Percentiles rank a stretch among this genome's conserved stretches.
Evolutionary conservation across 495 filamentous ascomycete species (phyloP).

Genomic region (Penicillium pancosmium): DNA sequence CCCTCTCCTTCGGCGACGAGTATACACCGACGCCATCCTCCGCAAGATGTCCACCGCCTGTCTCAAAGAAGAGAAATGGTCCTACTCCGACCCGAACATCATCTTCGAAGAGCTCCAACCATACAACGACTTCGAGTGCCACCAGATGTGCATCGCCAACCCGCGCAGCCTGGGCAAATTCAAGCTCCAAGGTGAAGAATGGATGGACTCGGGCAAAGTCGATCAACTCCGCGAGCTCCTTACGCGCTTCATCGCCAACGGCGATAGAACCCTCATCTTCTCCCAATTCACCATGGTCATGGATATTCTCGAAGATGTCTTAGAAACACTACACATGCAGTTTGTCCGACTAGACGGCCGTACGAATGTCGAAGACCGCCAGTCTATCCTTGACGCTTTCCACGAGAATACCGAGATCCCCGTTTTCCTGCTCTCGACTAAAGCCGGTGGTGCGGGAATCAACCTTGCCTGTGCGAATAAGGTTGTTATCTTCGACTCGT

Average conservation of each 20-base stretch:
- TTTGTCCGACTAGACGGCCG: slow-evolving; percentile 83
- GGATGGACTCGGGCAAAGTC: slow-evolving; percentile 94
- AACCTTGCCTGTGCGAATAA: slow-evolving; percentile 95
- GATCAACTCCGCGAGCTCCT: slow-evolving; percentile 74
- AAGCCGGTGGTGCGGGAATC: slow-evolving; percentile 91
- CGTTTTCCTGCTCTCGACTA: slow-evolving; percentile 90
- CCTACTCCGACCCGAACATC: slow-evolving; percentile 60
- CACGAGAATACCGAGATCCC: slow-evolving; percentile 74
- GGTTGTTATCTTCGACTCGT: slow-evolving; percentile 94
- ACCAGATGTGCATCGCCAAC: slow-evolving; percentile 74
- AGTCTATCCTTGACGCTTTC: slow-evolving; percentile 82
- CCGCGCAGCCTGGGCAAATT: slow-evolving; percentile 68
- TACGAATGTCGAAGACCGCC: slow-evolving; percentile 82
- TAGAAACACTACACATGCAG: slow-evolving; percentile 70
- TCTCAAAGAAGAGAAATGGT: slow-evolving; percentile 64
- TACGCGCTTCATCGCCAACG: slow-evolving; percentile 70
- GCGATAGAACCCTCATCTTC: slow-evolving; percentile 87
- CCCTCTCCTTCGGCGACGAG: slow-evolving; percentile 79
- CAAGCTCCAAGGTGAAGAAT: slow-evolving; percentile 71
- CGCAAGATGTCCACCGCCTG: slow-evolving; percentile 76
- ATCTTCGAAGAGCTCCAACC: slow-evolving; percentile 72
- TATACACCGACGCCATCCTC: slow-evolving; percentile 74
- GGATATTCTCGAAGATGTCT: slow-evolving; percentile 81
- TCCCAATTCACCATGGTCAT: slow-evolving; percentile 90
- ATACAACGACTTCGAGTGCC: slow-evolving; percentile 81